Conservation (phyloP, 257 asterid species). For the Primulina huaijiensis region DNA sequence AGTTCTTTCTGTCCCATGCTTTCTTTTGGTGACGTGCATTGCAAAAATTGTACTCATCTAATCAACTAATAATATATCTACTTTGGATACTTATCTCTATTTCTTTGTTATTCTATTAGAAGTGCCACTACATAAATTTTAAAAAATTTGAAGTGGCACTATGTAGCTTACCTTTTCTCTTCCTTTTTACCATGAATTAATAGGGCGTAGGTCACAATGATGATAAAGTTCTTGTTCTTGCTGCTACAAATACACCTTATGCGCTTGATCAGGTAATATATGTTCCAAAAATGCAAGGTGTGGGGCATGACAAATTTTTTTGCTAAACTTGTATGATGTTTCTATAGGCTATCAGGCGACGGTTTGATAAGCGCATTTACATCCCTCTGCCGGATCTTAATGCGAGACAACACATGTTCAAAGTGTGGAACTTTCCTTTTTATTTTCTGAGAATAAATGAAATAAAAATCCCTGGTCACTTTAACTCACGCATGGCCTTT, state of each 20-base stretch:
- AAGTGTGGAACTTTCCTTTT: conserved; percentile 40
- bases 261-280: conserved; percentile 87
- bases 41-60: no score
- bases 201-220: conserved; percentile 98
- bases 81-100: no score
- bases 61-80: no score
- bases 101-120: no score
- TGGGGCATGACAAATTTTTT: neutral
- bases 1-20: neutral
- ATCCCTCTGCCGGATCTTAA: conserved; percentile 92
- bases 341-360: conserved; percentile 80
- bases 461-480: no score
- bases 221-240: conserved; percentile 97
- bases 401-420: conserved; percentile 97
- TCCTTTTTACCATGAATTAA: neutral
- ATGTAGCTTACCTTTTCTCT: no score
- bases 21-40: neutral
- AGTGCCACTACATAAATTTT: no score
- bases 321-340: neutral
- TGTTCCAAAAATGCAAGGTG: conserved; percentile 8
- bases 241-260: conserved; percentile 96
- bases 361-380: conserved; percentile 94
- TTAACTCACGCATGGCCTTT: no score
- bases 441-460: no score
- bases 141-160: no score